Conservation (phyloP, 139 green algal genomes). For the Picocystis salinarum region DNA sequence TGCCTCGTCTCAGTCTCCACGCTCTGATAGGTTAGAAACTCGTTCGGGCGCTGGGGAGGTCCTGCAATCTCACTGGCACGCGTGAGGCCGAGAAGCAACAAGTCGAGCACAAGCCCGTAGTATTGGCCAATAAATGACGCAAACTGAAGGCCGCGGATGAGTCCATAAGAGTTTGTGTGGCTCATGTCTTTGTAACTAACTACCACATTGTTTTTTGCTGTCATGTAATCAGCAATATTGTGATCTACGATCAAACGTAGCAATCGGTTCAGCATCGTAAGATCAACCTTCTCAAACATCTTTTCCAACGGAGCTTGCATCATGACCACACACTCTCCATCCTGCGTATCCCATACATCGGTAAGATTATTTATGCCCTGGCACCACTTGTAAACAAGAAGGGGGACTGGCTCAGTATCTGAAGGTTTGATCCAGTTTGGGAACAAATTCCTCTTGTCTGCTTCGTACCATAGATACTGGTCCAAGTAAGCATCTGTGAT, state of each 20-base stretch:
- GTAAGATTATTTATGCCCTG: constrained; percentile 48
- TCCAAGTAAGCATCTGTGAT: constrained; percentile 98
- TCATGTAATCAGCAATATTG: constrained; percentile 99
- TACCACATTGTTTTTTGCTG: constrained; percentile 44
- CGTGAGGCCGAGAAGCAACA: constrained; percentile 93
- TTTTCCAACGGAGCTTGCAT: constrained; percentile 90
- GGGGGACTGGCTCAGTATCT: constrained; percentile 85
- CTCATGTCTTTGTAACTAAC: constrained; percentile 94
- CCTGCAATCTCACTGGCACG: constrained; percentile 84
- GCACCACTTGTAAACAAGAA: constrained; percentile 99
- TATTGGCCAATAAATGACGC: constrained; percentile 81
- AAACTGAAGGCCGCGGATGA: constrained; percentile 97
- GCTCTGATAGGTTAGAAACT: constrained; percentile 90
- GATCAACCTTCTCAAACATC: constrained; percentile 96
- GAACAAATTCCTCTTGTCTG: constrained; percentile 92
- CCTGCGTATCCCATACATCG: constrained; percentile 84
- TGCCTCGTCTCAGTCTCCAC: constrained; percentile 68
- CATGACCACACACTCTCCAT: constrained; percentile 98
- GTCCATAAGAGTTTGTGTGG: constrained; percentile 95
- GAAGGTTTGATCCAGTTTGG: constrained; percentile 98
- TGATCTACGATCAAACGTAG: constrained; percentile 93
- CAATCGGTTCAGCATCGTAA: constrained; percentile 92
- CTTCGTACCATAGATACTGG: constrained; percentile 81
- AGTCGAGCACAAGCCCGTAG: constrained; percentile 90
- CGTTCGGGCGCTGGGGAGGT: constrained; percentile 74